Percentiles rank a stretch among this genome's conserved stretches.
phyloP scores from a whole-genome alignment of 2,329 filamentous ascomycete genomes.

The Sphaceloma murrayae region DNA sequence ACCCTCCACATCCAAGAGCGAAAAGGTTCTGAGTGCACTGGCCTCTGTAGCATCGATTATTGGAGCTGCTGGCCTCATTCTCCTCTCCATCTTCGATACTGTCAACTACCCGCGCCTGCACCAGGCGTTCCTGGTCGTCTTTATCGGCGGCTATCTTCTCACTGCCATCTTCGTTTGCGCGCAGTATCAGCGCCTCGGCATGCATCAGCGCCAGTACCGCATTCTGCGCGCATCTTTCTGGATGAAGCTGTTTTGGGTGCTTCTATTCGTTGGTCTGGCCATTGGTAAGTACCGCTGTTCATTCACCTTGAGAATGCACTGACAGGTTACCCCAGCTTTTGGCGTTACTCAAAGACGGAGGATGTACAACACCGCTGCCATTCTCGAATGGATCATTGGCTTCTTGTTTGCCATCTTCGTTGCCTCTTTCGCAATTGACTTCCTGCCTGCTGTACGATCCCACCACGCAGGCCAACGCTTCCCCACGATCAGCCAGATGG shows the following conservation, averaged over 20 bases:
- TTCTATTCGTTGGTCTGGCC: slow-evolving; percentile 65
- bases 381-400: slow-evolving; percentile 71
- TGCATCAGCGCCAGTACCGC: slow-evolving; percentile 64
- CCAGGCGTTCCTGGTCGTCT: slow-evolving; percentile 66
- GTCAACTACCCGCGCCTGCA: slow-evolving; percentile 57
- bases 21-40: slow-evolving; percentile 54
- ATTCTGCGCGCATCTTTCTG: slow-evolving; percentile 72
- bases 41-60: slow-evolving; percentile 60
- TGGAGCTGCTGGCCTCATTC: slow-evolving; percentile 70
- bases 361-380: slow-evolving; percentile 57
- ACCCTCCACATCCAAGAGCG: slow-evolving; percentile 55
- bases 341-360: slow-evolving; percentile 44
- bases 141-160: slow-evolving; percentile 76
- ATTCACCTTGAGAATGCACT: background rate
- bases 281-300: slow-evolving; percentile 34
- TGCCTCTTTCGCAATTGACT: slow-evolving; percentile 76
- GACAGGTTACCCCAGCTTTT: slow-evolving; percentile 47
- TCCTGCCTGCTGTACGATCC: slow-evolving; percentile 65
- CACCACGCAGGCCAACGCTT: slow-evolving; percentile 35
- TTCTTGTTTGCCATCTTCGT: slow-evolving; percentile 84
- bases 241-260: slow-evolving; percentile 75
- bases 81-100: slow-evolving; percentile 80
- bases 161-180: slow-evolving; percentile 81
- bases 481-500: slow-evolving; percentile 33
- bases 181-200: slow-evolving; percentile 79